Conservation (phyloP, 768 basidiomycete species). For the Suillus hirtellus region DNA sequence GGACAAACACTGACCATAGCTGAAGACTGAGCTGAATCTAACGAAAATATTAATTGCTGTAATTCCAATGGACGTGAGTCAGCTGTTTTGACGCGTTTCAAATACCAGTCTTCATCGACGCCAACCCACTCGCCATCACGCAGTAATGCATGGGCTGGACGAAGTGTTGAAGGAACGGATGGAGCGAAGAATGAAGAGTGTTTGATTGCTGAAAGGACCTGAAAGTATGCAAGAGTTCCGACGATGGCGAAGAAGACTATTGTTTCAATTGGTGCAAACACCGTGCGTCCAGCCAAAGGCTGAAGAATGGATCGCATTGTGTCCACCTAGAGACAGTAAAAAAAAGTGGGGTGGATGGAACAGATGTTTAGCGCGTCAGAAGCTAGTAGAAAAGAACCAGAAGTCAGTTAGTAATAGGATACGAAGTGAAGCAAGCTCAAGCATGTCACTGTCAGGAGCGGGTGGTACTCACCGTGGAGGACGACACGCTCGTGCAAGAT, state of each 20-base stretch:
- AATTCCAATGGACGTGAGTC: constrained; percentile 53
- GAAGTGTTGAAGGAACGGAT: constrained; percentile 44
- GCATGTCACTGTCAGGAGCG: neutral
- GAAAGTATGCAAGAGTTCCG: constrained; percentile 93
- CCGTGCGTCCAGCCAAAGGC: constrained; percentile 71
- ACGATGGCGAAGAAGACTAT: constrained; percentile 89
- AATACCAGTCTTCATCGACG: constrained; percentile 57
- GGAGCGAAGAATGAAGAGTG: constrained; percentile 80
- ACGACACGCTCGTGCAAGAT: neutral
- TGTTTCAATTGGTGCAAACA: constrained; percentile 81
- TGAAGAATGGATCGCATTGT: constrained; percentile 62
- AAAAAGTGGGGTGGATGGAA: constrained; percentile 7
- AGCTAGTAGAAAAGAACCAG: constrained; percentile 3
- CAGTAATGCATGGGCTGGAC: constrained; percentile 57
- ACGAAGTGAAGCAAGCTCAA: neutral
- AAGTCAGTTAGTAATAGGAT: neutral
- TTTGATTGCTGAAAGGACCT: constrained; percentile 87
- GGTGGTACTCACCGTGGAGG: constrained; percentile 6
- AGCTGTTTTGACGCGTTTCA: constrained; percentile 31
- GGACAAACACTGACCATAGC: constrained; percentile 32
- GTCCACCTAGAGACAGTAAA: neutral
- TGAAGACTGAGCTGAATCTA: constrained; percentile 41
- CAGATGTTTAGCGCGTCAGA: neutral
- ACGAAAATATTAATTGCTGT: constrained; percentile 70
- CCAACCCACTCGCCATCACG: constrained; percentile 61